Conservation (phyloP, 345 rosid genomes). For the Salix koriyanagi region DNA sequence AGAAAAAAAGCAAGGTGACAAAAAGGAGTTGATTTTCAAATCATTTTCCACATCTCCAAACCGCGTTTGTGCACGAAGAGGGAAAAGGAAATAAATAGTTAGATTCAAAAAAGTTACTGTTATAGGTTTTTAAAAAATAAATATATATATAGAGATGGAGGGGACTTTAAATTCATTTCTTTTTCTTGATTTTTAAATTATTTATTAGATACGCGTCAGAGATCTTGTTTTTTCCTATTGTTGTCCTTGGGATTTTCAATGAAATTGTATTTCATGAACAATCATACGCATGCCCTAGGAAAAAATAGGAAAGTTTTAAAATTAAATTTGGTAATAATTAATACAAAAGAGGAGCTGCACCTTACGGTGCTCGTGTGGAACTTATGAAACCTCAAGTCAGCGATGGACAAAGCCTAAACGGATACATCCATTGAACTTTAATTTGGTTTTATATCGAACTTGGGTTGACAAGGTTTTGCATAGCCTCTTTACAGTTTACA, state of each 20-base stretch:
- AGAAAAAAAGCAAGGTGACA: neutral
- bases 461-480: neutral
- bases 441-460: neutral
- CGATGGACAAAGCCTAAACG: neutral
- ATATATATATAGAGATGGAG: neutral
- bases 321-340: too few species aligned
- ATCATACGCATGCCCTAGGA: neutral
- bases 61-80: conserved; percentile 13
- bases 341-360: neutral
- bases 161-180: neutral
- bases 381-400: neutral
- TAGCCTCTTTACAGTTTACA: neutral
- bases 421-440: neutral
- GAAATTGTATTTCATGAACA: neutral
- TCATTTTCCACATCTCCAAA: conserved; percentile 8
- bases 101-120: neutral
- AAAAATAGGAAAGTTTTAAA: neutral
- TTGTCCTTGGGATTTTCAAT: neutral
- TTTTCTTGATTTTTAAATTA: neutral
- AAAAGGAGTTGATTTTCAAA: conserved; percentile 4
- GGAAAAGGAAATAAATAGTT: neutral
- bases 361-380: neutral
- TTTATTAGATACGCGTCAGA: neutral
- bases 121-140: neutral
- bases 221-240: neutral